phyloP scores from a whole-genome alignment of 1,284 basidiomycete genomes.

The Hypsizygus ulmarius region DNA sequence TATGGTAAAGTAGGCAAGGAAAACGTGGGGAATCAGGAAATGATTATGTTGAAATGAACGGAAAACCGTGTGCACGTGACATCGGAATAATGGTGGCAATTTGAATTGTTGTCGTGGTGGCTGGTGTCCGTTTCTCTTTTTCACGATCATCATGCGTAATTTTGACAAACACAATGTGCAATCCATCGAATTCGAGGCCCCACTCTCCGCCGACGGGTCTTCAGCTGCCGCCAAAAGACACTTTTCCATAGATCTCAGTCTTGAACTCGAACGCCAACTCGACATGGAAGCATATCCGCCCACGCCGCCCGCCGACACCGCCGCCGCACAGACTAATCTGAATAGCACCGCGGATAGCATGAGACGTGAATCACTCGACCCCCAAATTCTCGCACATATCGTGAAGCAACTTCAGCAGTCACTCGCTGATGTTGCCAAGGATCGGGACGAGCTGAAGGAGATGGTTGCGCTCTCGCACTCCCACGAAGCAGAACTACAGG shows the following conservation, averaged over 20 bases:
- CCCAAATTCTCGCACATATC: slow-evolving; percentile 71
- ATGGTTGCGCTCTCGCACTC: slow-evolving; percentile 48
- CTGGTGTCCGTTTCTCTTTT: slow-evolving; percentile 5
- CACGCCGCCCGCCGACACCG: slow-evolving; percentile 31
- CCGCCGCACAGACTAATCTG: slow-evolving; percentile 21
- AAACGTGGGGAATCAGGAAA: too few relatives aligned
- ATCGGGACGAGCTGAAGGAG: slow-evolving; percentile 61
- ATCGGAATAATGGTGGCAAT: too few relatives aligned
- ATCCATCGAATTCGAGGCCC: slow-evolving; percentile 34
- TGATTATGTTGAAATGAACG: too few relatives aligned
- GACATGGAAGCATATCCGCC: slow-evolving; percentile 57
- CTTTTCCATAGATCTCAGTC: slow-evolving; percentile 71
- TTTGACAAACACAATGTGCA: slow-evolving; percentile 31
- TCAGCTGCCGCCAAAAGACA: slow-evolving; percentile 34
- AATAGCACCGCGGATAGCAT: slow-evolving; percentile 5
- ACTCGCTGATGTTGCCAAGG: slow-evolving; percentile 58
- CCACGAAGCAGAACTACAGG: slow-evolving; percentile 57
- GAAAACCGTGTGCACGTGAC: too few relatives aligned
- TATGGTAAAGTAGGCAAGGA: too few relatives aligned
- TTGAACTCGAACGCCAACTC: slow-evolving; percentile 75
- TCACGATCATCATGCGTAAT: slow-evolving; percentile 26
- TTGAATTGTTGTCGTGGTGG: too few relatives aligned
- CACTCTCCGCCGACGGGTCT: slow-evolving; percentile 29
- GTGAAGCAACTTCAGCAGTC: slow-evolving; percentile 64
- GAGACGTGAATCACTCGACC: slow-evolving; percentile 59